Evolutionary conservation across 331 rosid genomes (phyloP), one percentile per base, ranked within the genome.

Genomic region (Arachis monticola): DNA sequence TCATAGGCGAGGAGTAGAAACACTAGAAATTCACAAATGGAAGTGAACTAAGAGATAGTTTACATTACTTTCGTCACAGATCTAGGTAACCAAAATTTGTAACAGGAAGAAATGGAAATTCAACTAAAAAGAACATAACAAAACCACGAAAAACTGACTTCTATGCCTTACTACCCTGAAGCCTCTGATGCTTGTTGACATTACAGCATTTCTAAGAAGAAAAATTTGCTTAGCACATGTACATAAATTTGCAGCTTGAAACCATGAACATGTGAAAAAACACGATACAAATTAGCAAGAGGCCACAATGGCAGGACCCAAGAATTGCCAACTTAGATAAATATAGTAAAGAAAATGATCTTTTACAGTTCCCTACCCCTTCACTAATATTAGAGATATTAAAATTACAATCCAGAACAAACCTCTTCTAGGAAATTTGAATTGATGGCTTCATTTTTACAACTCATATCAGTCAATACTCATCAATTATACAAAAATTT

Each of bases 251-350:
- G 7, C 44, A 57, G 65, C 41, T 10, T 5, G 10, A 73, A 61
- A 7, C 30, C 50, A 40, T 5, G 3, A 73, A 61, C 35, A 64
- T 17, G 45, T 14, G 60, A 67, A 60, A n/a, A 67, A 11, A 50
- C 52, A 40, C 42, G 8, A 51, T 42, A 70, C 40, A 42, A 70
- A 41, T 48, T 10, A 61, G n/a, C 42, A 61, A 61, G 53, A 51
- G 70, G 41, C 8, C 46, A 51, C 45, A 51, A 41, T 38, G 41
- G 41, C 41, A 38, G 41, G 61, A 62, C 30, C 42, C 3, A 30
- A 8, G 5, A 59, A 71, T 47, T 14, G 51, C 67, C 72, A 70
- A 45, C 40, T 76, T 5, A 57, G 50, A 50, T 64, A 61, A 40
- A 13, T 60, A 48, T 7, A 52, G 13, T 69, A 14, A 77, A 51